These are phyloP conservation scores for Poa annua DNA, from an alignment of 176 grass and related monocot species.

Conservation along the genomic window DNA sequence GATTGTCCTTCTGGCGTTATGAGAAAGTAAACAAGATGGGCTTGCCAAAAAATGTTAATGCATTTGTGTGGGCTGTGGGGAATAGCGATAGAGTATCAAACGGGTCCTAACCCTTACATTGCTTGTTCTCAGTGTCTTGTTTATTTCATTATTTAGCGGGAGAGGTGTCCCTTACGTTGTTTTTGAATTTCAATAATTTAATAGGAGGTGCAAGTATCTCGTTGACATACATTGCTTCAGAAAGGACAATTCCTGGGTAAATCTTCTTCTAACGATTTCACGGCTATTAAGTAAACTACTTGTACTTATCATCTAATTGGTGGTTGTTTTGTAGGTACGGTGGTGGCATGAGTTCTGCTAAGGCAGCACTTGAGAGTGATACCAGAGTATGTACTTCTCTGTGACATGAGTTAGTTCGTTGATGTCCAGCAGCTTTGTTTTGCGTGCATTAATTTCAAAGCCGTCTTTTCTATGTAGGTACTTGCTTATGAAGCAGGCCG, in stretches of 20 bases:
- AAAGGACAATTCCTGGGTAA: conserved; percentile 86
- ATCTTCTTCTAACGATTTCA: conserved; percentile 7
- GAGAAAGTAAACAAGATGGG: neutral
- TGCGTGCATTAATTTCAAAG: conserved; percentile 28
- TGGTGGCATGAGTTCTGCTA: conserved; percentile 93
- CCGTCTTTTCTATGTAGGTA: conserved; percentile 46
- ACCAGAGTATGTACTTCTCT: conserved; percentile 59
- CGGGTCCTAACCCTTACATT: neutral
- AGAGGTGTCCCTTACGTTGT: conserved; percentile 31
- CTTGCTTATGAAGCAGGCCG: conserved; percentile 82
- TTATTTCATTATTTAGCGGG: conserved; percentile 34
- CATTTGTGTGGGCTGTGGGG: neutral
- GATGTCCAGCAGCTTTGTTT: neutral
- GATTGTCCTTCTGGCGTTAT: neutral
- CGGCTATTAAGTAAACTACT: neutral
- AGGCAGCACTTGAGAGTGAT: conserved; percentile 93
- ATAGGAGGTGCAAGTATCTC: conserved; percentile 78
- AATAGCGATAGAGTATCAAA: neutral
- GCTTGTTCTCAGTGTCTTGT: neutral
- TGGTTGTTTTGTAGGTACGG: conserved; percentile 62
- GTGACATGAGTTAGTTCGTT: neutral
- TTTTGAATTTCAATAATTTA: conserved; percentile 20
- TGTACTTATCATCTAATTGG: conserved; percentile 31
- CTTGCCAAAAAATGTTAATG: neutral
- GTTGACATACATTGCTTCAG: conserved; percentile 79